A percentile compares a stretch with the other conserved stretches of the same genome.
These are phyloP conservation scores for Trametopsis cervina DNA, from an alignment of 768 basidiomycete genomes.

Conservation along the genomic window DNA sequence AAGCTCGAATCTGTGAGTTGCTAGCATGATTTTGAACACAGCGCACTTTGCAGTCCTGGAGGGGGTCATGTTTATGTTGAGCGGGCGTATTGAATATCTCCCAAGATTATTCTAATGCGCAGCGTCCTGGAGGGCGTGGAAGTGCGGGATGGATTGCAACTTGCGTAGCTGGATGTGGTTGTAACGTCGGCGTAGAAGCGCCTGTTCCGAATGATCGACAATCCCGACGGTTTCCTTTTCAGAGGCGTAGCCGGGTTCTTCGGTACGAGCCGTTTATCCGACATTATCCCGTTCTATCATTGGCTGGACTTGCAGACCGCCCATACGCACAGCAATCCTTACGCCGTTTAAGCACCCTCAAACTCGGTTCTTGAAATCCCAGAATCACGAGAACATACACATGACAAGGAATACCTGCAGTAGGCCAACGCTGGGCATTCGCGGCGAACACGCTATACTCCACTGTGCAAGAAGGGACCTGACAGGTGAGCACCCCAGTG, in stretches of 20 bases:
- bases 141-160: conserved; percentile 10
- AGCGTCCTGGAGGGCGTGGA: background rate
- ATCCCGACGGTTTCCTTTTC: background rate
- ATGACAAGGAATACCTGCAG: too few relatives aligned
- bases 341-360: too few relatives aligned
- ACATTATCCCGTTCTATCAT: background rate
- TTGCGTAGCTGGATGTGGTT: conserved; percentile 9
- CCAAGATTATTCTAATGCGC: background rate
- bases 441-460: too few relatives aligned
- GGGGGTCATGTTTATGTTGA: conserved; percentile 20
- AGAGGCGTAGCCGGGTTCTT: background rate
- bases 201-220: background rate
- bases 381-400: too few relatives aligned
- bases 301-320: too few relatives aligned
- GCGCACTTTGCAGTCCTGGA: conserved; percentile 23
- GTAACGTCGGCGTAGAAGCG: background rate
- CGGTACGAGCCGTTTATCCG: background rate
- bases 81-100: background rate
- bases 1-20: background rate
- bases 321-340: too few relatives aligned
- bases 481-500: too few relatives aligned
- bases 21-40: conserved; percentile 6
- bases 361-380: too few relatives aligned
- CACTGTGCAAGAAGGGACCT: too few relatives aligned
- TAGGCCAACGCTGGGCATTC: too few relatives aligned